Conservation (phyloP, 1,284 basidiomycete genomes). For the Cryptococcus maquisensis region DNA sequence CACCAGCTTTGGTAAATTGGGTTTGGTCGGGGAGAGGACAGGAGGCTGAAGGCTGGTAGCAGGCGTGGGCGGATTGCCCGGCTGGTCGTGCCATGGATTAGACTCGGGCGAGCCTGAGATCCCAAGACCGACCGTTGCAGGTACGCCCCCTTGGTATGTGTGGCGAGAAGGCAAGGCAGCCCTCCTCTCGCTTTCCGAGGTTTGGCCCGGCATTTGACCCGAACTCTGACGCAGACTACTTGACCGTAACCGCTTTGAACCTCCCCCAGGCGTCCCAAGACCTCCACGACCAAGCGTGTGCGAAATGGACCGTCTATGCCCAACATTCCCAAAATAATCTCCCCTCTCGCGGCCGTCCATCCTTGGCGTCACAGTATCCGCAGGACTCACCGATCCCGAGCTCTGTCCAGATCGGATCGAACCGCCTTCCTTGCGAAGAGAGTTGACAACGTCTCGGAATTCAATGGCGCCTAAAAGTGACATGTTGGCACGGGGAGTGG, state of each 20-base stretch:
- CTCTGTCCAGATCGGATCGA: not conserved
- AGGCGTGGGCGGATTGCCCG: conserved; percentile 21
- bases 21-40: conserved; percentile 5
- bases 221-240: not conserved
- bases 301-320: conserved; percentile 16
- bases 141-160: not conserved
- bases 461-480: conserved; percentile 90
- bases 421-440: conserved; percentile 56
- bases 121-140: not conserved
- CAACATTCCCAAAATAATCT: conserved; percentile 22
- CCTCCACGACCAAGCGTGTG: not conserved
- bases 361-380: conserved; percentile 3
- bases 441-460: conserved; percentile 82
- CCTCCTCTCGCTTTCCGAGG: no score
- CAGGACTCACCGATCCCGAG: conserved; percentile 15
- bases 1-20: conserved; percentile 10
- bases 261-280: not conserved
- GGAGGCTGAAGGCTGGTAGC: not conserved
- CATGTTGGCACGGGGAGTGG: conserved; percentile 53
- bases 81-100: conserved; percentile 34
- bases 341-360: not conserved
- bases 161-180: not conserved
- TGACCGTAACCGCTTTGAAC: not conserved
- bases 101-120: conserved; percentile 7
- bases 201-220: not conserved